These are phyloP conservation scores for Triangularia verruculosa DNA, from an alignment of 2,329 filamentous ascomycete species.

Conservation along the genomic window DNA sequence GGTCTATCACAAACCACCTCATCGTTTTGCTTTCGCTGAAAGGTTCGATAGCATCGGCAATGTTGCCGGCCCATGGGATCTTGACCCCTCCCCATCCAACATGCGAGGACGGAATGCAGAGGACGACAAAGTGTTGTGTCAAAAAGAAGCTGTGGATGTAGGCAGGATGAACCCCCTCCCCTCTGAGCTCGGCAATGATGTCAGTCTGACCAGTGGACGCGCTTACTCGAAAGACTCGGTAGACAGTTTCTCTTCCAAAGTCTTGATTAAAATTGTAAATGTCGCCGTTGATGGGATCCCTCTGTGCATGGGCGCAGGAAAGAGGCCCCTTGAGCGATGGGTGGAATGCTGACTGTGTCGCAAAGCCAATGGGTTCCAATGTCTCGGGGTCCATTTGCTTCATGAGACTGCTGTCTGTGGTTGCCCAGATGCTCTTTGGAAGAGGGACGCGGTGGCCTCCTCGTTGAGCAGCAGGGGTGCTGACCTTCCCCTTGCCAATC, in stretches of 20 bases:
- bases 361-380: conserved; percentile 67
- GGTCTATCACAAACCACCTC: conserved; percentile 74
- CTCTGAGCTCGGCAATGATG: conserved; percentile 65
- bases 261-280: conserved; percentile 80
- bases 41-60: conserved; percentile 64
- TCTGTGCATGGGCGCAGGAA: conserved; percentile 68
- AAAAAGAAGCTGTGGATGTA: conserved; percentile 86
- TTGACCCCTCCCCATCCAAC: conserved; percentile 55
- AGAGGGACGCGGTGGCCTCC: conserved; percentile 39
- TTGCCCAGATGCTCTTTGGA: conserved; percentile 50
- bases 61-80: conserved; percentile 62
- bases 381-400: conserved; percentile 67
- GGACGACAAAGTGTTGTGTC: conserved; percentile 65
- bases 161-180: conserved; percentile 50
- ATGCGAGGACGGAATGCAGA: conserved; percentile 70
- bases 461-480: background rate
- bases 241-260: conserved; percentile 54
- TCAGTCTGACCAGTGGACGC: conserved; percentile 62
- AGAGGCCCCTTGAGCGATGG: conserved; percentile 64
- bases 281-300: conserved; percentile 70
- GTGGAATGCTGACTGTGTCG: conserved; percentile 60
- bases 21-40: conserved; percentile 57
- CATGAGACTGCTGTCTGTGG: conserved; percentile 54
- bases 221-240: conserved; percentile 67
- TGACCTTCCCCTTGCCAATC: conserved; percentile 9